Evolutionary conservation across 2,329 filamentous ascomycete genomes (phyloP).

Genomic region (Corynespora cassiicola): DNA sequence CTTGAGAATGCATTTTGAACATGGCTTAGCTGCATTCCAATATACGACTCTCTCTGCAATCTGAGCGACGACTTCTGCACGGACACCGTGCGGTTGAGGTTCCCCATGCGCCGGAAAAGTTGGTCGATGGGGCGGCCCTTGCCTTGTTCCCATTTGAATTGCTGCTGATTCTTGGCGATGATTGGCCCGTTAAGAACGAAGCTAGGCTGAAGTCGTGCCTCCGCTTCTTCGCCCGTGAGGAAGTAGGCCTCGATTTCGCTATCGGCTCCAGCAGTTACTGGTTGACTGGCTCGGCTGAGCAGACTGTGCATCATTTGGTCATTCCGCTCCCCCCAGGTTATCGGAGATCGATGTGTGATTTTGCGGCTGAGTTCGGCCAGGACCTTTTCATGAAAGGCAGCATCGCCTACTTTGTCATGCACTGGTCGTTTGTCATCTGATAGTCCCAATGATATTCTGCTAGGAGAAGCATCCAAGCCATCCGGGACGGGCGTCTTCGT

Average conservation of each 20-base stretch:
- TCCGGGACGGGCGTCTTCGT: too few relatives aligned
- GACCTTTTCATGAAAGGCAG: slow-evolving; percentile 14
- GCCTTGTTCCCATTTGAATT: slow-evolving; percentile 17
- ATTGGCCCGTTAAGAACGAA: slow-evolving; percentile 12
- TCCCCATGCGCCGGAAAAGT: slow-evolving; percentile 14
- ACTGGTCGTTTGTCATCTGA: slow-evolving; percentile 7
- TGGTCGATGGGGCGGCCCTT: slow-evolving; percentile 19
- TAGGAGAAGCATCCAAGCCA: too few relatives aligned
- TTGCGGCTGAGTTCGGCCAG: slow-evolving; percentile 12
- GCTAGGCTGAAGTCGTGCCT: slow-evolving; percentile 9
- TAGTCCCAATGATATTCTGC: too few relatives aligned
- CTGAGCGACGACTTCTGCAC: slow-evolving; percentile 13
- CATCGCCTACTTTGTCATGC: slow-evolving; percentile 13
- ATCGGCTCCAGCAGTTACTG: slow-evolving; percentile 5
- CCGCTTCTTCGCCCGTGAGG: slow-evolving; percentile 16
- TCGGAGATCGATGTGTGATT: slow-evolving; percentile 2
- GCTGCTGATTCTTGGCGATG: slow-evolving; percentile 18
- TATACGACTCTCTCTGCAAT: slow-evolving; percentile 10
- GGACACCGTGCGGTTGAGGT: slow-evolving; percentile 9
- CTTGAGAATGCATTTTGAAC: slow-evolving; percentile 9
- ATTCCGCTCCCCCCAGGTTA: slow-evolving; percentile 19
- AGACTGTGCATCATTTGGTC: slow-evolving; percentile 14
- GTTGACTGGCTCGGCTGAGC: slow-evolving; percentile 15
- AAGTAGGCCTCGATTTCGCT: slow-evolving; percentile 15
- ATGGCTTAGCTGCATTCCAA: slow-evolving; percentile 8